Conservation (phyloP, 2,329 filamentous ascomycete genomes). For the Aureobasidium uvarum region DNA sequence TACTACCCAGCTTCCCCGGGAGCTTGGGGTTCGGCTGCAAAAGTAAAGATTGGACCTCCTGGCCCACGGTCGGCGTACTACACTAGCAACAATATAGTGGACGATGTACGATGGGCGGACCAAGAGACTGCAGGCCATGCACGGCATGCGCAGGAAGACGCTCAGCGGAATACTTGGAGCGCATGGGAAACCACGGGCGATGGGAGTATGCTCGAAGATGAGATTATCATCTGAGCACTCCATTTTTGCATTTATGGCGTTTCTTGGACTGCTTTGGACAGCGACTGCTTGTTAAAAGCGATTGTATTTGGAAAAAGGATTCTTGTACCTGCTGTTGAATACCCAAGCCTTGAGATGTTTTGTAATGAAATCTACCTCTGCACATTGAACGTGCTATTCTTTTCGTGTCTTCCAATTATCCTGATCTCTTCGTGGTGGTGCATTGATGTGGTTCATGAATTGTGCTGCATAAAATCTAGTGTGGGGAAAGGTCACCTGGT, state of each 20-base stretch:
- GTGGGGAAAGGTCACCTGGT: neutral
- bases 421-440: neutral
- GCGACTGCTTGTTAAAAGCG: neutral
- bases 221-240: conserved; percentile 5
- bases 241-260: conserved; percentile 3
- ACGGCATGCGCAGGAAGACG: neutral
- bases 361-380: neutral
- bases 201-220: conserved; percentile 27
- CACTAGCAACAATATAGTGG: neutral
- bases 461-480: neutral
- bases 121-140: neutral
- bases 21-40: conserved; percentile 13
- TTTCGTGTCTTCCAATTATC: neutral
- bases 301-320: neutral
- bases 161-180: conserved; percentile 7
- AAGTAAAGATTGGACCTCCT: conserved; percentile 16
- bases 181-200: neutral
- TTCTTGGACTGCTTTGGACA: neutral
- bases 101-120: neutral
- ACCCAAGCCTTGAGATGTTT: neutral
- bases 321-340: neutral
- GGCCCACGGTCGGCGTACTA: conserved; percentile 2
- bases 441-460: neutral
- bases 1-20: conserved; percentile 11
- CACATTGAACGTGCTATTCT: conserved; percentile 1